Conservation (phyloP, 208 protist genomes). For the Trypanosoma grayi region DNA sequence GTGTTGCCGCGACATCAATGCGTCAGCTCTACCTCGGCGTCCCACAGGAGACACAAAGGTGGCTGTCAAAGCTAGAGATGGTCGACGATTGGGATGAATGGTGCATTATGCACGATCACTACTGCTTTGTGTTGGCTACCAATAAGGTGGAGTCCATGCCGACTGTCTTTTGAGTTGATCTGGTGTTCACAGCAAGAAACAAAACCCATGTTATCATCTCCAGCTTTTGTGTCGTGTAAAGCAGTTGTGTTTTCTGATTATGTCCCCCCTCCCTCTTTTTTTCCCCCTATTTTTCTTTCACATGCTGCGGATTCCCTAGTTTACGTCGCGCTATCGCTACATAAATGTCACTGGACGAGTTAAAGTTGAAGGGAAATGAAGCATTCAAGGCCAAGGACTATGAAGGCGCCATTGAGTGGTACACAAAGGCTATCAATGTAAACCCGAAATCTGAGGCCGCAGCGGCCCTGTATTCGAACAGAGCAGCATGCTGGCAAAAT, state of each 20-base stretch:
- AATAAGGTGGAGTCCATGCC: slow-evolving; percentile 41
- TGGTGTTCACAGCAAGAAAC: neutral
- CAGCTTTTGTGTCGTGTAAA: neutral
- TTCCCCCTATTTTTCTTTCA: slow-evolving; percentile 16
- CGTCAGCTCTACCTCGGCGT: slow-evolving; percentile 75
- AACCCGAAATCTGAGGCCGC: slow-evolving; percentile 73
- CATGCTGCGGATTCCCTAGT: slow-evolving; percentile 1
- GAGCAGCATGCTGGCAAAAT: slow-evolving; percentile 79
- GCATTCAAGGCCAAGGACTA: slow-evolving; percentile 89
- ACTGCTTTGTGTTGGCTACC: slow-evolving; percentile 83
- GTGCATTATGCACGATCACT: slow-evolving; percentile 92
- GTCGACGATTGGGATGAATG: slow-evolving; percentile 93
- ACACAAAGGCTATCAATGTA: slow-evolving; percentile 86
- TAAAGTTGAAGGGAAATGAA: slow-evolving; percentile 90
- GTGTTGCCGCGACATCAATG: slow-evolving; percentile 71
- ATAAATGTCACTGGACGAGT: slow-evolving; percentile 66
- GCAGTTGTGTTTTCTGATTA: slow-evolving; percentile 1
- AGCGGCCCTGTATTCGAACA: slow-evolving; percentile 89
- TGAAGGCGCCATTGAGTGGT: slow-evolving; percentile 87
- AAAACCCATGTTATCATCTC: neutral
- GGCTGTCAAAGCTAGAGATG: slow-evolving; percentile 84
- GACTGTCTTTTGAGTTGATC: slow-evolving; percentile 18
- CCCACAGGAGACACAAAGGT: slow-evolving; percentile 52
- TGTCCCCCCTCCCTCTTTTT: slow-evolving; percentile 4
- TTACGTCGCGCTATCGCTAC: neutral